Evolutionary conservation across 2,329 filamentous ascomycete genomes (phyloP).

Genomic region (Hypoxylon rubiginosum): DNA sequence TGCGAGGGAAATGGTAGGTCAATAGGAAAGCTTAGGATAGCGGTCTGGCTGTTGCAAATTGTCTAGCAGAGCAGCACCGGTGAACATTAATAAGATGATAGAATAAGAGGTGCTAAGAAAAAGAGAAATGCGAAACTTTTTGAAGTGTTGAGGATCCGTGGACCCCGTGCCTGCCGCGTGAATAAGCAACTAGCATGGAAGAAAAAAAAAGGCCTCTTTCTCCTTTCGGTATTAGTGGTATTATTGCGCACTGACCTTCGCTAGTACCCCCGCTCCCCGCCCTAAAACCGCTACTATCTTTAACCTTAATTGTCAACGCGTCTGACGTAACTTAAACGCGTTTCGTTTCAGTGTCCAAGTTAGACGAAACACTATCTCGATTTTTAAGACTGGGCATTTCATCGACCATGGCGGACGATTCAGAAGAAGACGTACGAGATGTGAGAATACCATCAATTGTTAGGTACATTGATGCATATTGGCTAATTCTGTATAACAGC

Average conservation of each 20-base stretch:
- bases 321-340: conserved; percentile 35
- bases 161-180: conserved; percentile 24
- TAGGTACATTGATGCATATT: not conserved
- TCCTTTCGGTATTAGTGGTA: conserved; percentile 9
- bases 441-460: conserved; percentile 30
- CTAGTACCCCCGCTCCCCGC: conserved; percentile 1
- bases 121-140: conserved; percentile 4
- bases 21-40: not conserved
- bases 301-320: conserved; percentile 35
- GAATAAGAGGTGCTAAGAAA: not conserved
- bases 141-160: conserved; percentile 17
- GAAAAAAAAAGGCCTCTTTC: conserved; percentile 22
- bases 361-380: not conserved
- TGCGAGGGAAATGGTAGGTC: not conserved
- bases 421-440: conserved; percentile 52
- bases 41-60: not conserved
- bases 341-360: conserved; percentile 13
- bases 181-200: conserved; percentile 25
- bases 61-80: not conserved
- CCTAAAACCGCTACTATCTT: conserved; percentile 19
- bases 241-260: conserved; percentile 14
- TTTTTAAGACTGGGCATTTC: not conserved
- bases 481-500: conserved; percentile 61
- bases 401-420: conserved; percentile 50
- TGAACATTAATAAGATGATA: not conserved